A percentile compares a stretch with the other conserved stretches of the same genome.
Evolutionary conservation across 1,284 basidiomycete genomes (phyloP).

Genomic region (Takashimella tepidaria): DNA sequence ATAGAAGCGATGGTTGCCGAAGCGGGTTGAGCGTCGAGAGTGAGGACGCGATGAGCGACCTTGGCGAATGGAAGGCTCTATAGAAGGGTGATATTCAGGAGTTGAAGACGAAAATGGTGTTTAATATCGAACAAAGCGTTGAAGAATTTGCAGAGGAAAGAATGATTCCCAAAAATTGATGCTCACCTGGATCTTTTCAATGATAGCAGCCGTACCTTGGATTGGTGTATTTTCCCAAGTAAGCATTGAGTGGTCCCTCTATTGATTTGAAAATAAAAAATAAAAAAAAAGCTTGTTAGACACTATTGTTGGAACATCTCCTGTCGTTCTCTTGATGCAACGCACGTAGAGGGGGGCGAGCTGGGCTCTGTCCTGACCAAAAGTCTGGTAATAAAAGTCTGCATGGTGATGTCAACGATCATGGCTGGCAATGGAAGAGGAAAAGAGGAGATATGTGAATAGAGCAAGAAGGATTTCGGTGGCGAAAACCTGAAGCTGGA

Average conservation of each 20-base stretch:
- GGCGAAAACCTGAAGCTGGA: background rate
- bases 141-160: background rate
- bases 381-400: slow-evolving; percentile 49
- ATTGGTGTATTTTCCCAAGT: slow-evolving; percentile 71
- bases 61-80: slow-evolving; percentile 77
- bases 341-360: slow-evolving; percentile 46
- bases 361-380: slow-evolving; percentile 40
- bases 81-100: slow-evolving; percentile 9
- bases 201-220: slow-evolving; percentile 59
- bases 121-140: background rate
- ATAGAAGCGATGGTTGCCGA: slow-evolving; percentile 59
- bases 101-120: background rate
- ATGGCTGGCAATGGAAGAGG: background rate
- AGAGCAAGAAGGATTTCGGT: background rate
- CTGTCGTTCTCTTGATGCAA: too few species aligned
- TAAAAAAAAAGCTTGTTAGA: too few species aligned
- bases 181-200: slow-evolving; percentile 74
- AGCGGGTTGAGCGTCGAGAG: slow-evolving; percentile 85
- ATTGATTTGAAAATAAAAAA: too few species aligned
- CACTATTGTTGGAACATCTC: too few species aligned
- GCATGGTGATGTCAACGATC: slow-evolving; percentile 1
- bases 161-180: background rate
- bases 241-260: slow-evolving; percentile 85
- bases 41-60: slow-evolving; percentile 77
- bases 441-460: background rate